Base-by-base conservation (phyloP, 805 yeast genomes). In the Wickerhamiella lipophila region DNA sequence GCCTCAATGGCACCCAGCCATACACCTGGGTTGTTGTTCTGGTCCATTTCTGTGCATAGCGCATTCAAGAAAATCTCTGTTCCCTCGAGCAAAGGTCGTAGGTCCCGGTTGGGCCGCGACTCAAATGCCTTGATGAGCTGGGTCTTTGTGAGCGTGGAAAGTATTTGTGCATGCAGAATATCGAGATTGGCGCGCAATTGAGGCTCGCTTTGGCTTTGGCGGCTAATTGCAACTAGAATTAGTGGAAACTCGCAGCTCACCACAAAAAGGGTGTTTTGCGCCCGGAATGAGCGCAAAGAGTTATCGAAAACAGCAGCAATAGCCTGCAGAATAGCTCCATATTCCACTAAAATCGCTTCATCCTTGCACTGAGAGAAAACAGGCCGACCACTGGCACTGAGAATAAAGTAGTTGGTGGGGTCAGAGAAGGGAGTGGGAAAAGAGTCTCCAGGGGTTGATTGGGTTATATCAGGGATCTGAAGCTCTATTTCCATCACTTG, bases 121-220 rank as follows among this genome's bases (percentile, higher is more conserved):
- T 71, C 68, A 60, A 83, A 88, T 30, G 81, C 77, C 53, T 77
- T 76, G 8, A 74, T 68, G 34, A 89, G 77, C 53, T 82, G 83
- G 1, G 86, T 81, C 59, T 81, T 79, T n/a, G 94, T 82, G 35
- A 92, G 65, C 0, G 92, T 82, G 0, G 94, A 78, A n/a, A 89
- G 61, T 5, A 89, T 61, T 61, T 83, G 89, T 43, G 84, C 78
- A 65, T 88, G 80, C 13, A 89, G 58, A 18, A 81, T 71, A 46
- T 78, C 81, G 43, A 89, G 66, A 57, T 89, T 96, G 29, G 76
- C 73, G 38, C 69, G 58, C 44, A 81, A 58, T 45, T 78, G 71
- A 22, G 49, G 47, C 47, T 60, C 68, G 19, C 66, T 58, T 49
- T 63, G 69, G 9, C 62, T 63, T 6, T 56, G 55, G 42, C 59